Conservation (phyloP, 768 basidiomycete genomes). For the Podaxis sp. region DNA sequence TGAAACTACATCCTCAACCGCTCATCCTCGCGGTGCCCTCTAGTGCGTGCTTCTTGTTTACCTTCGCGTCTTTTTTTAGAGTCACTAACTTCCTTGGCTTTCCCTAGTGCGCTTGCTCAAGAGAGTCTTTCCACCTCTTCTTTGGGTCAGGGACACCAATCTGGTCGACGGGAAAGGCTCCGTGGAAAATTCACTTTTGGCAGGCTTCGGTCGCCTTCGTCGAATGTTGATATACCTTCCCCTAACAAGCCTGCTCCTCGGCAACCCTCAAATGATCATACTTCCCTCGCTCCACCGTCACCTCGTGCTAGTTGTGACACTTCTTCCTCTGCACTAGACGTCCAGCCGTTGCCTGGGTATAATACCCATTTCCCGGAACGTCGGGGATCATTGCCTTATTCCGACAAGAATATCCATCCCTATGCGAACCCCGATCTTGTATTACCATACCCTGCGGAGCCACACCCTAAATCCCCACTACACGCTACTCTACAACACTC, state of each 20-base stretch:
- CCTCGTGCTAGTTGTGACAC: conserved; percentile 11
- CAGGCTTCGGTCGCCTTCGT: conserved; percentile 30
- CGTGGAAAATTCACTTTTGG: conserved; percentile 42
- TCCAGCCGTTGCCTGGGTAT: conserved; percentile 5
- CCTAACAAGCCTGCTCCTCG: conserved; percentile 25
- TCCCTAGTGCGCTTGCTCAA: conserved; percentile 50
- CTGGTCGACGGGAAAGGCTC: conserved; percentile 26
- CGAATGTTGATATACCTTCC: conserved; percentile 24
- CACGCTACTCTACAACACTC: conserved; percentile 23
- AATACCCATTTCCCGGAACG: conserved; percentile 12
- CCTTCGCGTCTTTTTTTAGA: conserved; percentile 10
- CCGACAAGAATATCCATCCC: conserved; percentile 52
- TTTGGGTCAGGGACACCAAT: conserved; percentile 31
- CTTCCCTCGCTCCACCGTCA: conserved; percentile 19
- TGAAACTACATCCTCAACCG: conserved; percentile 50
- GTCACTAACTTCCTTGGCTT: not conserved
- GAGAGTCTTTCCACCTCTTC: conserved; percentile 58
- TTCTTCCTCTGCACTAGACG: conserved; percentile 7
- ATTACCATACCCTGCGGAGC: conserved; percentile 30
- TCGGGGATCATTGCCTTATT: conserved; percentile 20
- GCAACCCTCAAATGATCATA: conserved; percentile 20
- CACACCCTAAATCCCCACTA: conserved; percentile 22
- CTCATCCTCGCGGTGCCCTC: conserved; percentile 47
- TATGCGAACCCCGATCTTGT: conserved; percentile 79
- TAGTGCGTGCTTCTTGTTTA: conserved; percentile 44